A percentile compares a stretch with the other conserved stretches of the same genome.
These are phyloP conservation scores for Xerocomus cyaneibrunnescens DNA, from an alignment of 1,284 basidiomycete species.

Conservation along the genomic window DNA sequence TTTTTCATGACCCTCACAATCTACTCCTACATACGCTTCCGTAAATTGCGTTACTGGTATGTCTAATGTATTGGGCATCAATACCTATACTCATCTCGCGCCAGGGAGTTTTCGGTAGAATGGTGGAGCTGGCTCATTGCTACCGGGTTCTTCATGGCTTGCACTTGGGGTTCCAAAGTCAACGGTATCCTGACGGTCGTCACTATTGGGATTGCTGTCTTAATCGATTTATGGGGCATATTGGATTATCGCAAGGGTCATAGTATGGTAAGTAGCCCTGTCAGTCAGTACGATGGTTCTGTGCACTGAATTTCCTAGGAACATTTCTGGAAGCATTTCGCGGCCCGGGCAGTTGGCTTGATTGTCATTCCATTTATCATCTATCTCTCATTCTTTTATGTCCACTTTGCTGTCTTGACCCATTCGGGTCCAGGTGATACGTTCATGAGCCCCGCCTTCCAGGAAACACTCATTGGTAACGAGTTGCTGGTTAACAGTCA, in stretches of 20 bases:
- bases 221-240: conserved; percentile 94
- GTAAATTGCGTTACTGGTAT: conserved; percentile 89
- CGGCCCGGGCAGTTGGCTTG: conserved; percentile 83
- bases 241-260: conserved; percentile 85
- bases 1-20: conserved; percentile 96
- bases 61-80: conserved; percentile 26
- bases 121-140: conserved; percentile 97
- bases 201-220: conserved; percentile 88
- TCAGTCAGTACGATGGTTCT: background rate
- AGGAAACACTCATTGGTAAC: conserved; percentile 92
- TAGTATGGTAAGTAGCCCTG: conserved; percentile 64
- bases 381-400: conserved; percentile 96
- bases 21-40: conserved; percentile 95
- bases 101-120: conserved; percentile 77
- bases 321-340: conserved; percentile 88
- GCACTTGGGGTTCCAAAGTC: conserved; percentile 98
- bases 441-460: conserved; percentile 98
- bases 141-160: conserved; percentile 92
- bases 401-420: conserved; percentile 92
- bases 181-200: conserved; percentile 93
- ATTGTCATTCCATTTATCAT: conserved; percentile 87
- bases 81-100: background rate
- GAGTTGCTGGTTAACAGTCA: conserved; percentile 89
- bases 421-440: conserved; percentile 90
- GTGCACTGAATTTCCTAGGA: conserved; percentile 51